Evolutionary conservation across 2,329 filamentous ascomycete genomes (phyloP).

Genomic region (Zalaria obscura): DNA sequence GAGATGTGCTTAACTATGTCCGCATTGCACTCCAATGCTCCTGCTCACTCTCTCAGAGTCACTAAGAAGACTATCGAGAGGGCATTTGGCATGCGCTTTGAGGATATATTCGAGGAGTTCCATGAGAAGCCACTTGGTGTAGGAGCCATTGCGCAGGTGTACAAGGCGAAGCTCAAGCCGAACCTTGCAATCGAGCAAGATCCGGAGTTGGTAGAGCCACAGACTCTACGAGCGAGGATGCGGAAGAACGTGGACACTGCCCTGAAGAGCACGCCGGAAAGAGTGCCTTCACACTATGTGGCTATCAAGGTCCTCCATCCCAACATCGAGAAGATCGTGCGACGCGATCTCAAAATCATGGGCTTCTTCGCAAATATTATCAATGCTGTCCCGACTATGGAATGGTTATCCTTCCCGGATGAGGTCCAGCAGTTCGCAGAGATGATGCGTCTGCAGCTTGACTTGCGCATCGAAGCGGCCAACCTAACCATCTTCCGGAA

Average conservation of each 20-base stretch:
- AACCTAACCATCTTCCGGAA: slow-evolving; percentile 80
- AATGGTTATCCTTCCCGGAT: slow-evolving; percentile 92
- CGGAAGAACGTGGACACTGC: slow-evolving; percentile 71
- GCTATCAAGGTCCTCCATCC: slow-evolving; percentile 95
- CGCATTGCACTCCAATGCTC: slow-evolving; percentile 83
- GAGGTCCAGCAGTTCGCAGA: slow-evolving; percentile 89
- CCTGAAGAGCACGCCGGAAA: slow-evolving; percentile 71
- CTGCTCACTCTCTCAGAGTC: slow-evolving; percentile 69
- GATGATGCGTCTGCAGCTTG: slow-evolving; percentile 97
- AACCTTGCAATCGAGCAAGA: slow-evolving; percentile 52
- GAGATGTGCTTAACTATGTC: slow-evolving; percentile 92
- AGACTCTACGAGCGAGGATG: slow-evolving; percentile 53
- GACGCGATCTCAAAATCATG: slow-evolving; percentile 92
- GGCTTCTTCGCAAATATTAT: slow-evolving; percentile 72
- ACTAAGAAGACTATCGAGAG: slow-evolving; percentile 68
- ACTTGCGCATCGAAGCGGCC: slow-evolving; percentile 84
- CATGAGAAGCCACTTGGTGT: slow-evolving; percentile 80
- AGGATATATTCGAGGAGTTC: slow-evolving; percentile 94
- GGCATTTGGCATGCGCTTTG: slow-evolving; percentile 70
- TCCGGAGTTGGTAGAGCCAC: slow-evolving; percentile 16
- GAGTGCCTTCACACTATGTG: slow-evolving; percentile 82
- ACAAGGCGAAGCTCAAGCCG: slow-evolving; percentile 82
- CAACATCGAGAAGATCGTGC: slow-evolving; percentile 73
- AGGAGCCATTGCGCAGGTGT: slow-evolving; percentile 93
- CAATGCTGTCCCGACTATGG: slow-evolving; percentile 81